These are phyloP conservation scores for Platanthera zijinensis DNA, from an alignment of 106 monocot species.

Conservation along the genomic window DNA sequence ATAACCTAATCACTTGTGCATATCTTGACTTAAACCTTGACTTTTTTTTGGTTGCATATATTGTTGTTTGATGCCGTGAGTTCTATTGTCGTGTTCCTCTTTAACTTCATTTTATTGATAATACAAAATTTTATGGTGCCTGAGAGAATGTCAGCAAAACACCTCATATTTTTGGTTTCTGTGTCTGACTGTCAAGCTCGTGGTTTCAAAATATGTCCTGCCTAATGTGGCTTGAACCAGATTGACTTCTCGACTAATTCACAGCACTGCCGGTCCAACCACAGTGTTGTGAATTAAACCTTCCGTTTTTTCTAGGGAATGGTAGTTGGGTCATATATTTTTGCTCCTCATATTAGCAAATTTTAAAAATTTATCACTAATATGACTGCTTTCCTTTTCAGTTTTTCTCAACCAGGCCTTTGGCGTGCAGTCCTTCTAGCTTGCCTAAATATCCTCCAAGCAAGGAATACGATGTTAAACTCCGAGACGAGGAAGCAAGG, in stretches of 20 bases:
- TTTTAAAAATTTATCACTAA: background rate
- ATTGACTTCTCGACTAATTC: no score
- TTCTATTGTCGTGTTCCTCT: no score
- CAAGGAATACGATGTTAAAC: slow-evolving; percentile 74
- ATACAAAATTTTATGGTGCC: no score
- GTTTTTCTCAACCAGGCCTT: slow-evolving; percentile 49
- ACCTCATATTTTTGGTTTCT: no score
- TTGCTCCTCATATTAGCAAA: background rate
- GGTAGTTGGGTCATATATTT: background rate
- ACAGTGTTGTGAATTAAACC: background rate
- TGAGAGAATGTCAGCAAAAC: no score
- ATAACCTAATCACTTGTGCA: background rate
- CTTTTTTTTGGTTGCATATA: background rate
- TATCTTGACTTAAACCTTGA: background rate
- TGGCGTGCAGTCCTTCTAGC: slow-evolving; percentile 47
- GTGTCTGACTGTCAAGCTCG: no score
- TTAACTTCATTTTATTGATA: no score
- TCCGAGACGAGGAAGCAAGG: slow-evolving; percentile 52
- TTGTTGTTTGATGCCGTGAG: no score
- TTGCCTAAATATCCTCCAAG: slow-evolving; percentile 82
- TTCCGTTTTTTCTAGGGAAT: background rate
- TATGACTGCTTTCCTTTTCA: slow-evolving; percentile 5
- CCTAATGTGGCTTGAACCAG: no score
- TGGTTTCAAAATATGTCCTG: no score
- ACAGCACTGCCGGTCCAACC: no score